These are phyloP conservation scores for Phalaenopsis hybrid DNA, from an alignment of 116 monocot species.

Conservation along the genomic window DNA sequence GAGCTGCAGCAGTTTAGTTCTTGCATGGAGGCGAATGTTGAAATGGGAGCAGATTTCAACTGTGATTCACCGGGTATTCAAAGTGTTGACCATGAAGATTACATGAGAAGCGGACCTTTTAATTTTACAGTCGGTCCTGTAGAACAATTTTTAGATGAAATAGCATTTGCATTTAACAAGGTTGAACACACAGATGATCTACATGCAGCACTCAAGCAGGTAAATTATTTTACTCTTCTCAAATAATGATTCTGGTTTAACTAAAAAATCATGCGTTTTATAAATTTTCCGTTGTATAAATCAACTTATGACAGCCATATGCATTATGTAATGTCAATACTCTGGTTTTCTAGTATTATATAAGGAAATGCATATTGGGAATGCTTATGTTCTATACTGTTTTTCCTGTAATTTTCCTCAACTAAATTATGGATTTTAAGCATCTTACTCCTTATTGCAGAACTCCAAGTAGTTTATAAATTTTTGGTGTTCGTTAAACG, in stretches of 20 bases:
- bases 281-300: no score
- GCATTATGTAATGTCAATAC: no score
- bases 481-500: no score
- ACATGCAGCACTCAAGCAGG: slow-evolving; percentile 10
- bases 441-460: no score
- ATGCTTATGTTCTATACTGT: no score
- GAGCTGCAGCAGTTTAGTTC: background rate
- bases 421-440: no score
- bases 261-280: background rate
- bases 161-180: slow-evolving; percentile 3
- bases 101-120: background rate
- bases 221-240: background rate
- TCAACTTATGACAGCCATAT: no score
- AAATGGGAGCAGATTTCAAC: background rate
- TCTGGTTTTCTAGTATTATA: no score
- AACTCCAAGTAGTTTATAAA: no score
- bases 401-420: no score
- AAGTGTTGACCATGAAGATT: background rate
- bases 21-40: background rate
- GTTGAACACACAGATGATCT: slow-evolving; percentile 5
- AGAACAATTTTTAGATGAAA: background rate
- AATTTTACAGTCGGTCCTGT: background rate
- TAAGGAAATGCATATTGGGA: no score
- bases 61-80: background rate
- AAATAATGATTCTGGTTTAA: background rate